Evolutionary conservation across 2,329 filamentous ascomycete species (phyloP), one percentile per base, ranked within the genome.

Genomic region (Coleophoma cylindrospora): DNA sequence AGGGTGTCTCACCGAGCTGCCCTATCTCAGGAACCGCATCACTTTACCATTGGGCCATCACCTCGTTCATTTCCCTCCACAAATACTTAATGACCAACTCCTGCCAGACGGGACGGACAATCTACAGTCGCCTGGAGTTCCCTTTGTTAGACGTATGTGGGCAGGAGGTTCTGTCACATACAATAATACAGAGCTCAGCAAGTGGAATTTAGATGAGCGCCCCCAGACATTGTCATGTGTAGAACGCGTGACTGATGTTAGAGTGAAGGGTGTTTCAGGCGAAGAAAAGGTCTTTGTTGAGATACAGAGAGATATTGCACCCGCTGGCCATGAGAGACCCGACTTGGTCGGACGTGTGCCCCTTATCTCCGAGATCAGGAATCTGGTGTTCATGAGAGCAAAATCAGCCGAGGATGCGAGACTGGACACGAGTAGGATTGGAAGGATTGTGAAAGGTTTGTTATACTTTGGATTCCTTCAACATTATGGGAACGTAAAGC

Each of bases 81-180:
- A 83, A 54, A 72, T 86, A 15, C 74, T 79, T 1, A 71, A 80
- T 13, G 79, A 77, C 8, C 59, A 74, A 34, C 79, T 97, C 40
- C 77, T 90, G 15, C 74, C 82, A 1, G 94, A 99, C 70, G 92
- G 94, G 50, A 95, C 91, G 1, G 92, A 97, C 65, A 74, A 80
- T 4, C 74, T 86, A 48, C 90, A 96, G 64, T 84, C 76, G 21
- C 92, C 92, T 0, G 89, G 86, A 2, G 64, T 65, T 4, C 83
- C 84, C 1, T 96, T 88, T 65, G 76, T 76, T 46, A 80, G 88
- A 19, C 83, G 94, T 15, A 82, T 99, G 72, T 99, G 94, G 94
- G 89, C 89, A 13, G 91, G 91, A 33, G 94, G 92, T 0, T 76
- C 77, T 38, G 68, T 96, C 9, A 64, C 64, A 1, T 87, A 88